Conservation (phyloP, 106 monocot species). For the Apostasia ramifera region DNA sequence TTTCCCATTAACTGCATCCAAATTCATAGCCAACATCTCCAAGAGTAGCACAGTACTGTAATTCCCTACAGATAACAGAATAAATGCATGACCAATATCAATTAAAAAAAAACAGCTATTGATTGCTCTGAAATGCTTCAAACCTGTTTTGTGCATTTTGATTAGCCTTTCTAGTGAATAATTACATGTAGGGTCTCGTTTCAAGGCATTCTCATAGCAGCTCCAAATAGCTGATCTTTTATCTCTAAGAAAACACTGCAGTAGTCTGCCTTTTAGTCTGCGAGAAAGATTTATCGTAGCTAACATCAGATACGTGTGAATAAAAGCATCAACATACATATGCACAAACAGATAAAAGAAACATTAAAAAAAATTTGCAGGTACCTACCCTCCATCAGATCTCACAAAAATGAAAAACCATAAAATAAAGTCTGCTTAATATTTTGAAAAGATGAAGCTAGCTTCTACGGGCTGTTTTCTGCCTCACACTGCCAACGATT, state of each 20-base stretch:
- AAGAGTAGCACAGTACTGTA: constrained; percentile 34
- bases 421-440: neutral
- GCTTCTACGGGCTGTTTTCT: too few species aligned
- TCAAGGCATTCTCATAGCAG: constrained; percentile 55
- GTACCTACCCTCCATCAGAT: neutral
- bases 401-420: neutral
- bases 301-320: neutral
- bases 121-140: neutral
- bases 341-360: neutral
- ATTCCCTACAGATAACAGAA: constrained; percentile 28
- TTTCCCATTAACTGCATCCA: constrained; percentile 49
- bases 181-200: constrained; percentile 47
- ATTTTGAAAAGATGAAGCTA: too few species aligned
- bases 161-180: constrained; percentile 54
- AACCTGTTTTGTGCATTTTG: constrained; percentile 58
- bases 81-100: neutral
- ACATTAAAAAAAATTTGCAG: neutral
- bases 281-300: neutral
- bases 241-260: constrained; percentile 41
- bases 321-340: neutral
- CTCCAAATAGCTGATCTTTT: constrained; percentile 27
- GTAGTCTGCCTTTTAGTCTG: constrained; percentile 56
- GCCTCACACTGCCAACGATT: too few species aligned
- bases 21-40: constrained; percentile 55
- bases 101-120: neutral